A percentile compares a stretch with the other conserved stretches of the same genome.
phyloP scores from a whole-genome alignment of 148 eudicot genomes.

The Drosera capensis region DNA sequence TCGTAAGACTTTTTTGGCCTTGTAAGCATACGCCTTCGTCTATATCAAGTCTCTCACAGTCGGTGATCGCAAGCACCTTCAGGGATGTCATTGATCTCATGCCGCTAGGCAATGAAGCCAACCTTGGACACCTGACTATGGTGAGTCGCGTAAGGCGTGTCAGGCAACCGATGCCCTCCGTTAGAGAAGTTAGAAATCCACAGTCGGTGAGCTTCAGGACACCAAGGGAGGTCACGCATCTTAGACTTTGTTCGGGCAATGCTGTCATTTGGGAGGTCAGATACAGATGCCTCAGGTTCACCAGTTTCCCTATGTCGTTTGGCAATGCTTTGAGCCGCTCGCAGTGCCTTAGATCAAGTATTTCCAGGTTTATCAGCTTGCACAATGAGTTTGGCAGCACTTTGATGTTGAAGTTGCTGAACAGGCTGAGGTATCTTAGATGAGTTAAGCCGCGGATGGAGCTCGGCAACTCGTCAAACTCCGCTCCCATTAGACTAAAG shows the following conservation, averaged over 20 bases:
- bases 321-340: constrained; percentile 24
- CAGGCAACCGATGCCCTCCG: constrained; percentile 16
- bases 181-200: constrained; percentile 8
- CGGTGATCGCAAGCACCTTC: constrained; percentile 20
- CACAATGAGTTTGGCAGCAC: constrained; percentile 25
- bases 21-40: constrained; percentile 12
- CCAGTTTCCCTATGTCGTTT: constrained; percentile 10
- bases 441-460: constrained; percentile 28
- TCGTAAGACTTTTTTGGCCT: constrained; percentile 19
- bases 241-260: constrained; percentile 7
- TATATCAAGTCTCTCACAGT: constrained; percentile 29
- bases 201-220: constrained; percentile 13
- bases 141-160: constrained; percentile 14
- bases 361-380: constrained; percentile 27
- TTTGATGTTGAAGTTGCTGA: constrained; percentile 17
- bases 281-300: constrained; percentile 15
- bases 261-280: constrained; percentile 15
- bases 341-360: constrained; percentile 15
- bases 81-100: constrained; percentile 18
- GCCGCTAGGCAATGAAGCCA: constrained; percentile 20
- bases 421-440: constrained; percentile 25
- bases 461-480: constrained; percentile 29
- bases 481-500: constrained; percentile 7
- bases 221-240: constrained; percentile 13
- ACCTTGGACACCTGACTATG: constrained; percentile 19